Conservation (phyloP, 225 moss, liverwort and hornwort genomes). For the Physcomitrium patens region DNA sequence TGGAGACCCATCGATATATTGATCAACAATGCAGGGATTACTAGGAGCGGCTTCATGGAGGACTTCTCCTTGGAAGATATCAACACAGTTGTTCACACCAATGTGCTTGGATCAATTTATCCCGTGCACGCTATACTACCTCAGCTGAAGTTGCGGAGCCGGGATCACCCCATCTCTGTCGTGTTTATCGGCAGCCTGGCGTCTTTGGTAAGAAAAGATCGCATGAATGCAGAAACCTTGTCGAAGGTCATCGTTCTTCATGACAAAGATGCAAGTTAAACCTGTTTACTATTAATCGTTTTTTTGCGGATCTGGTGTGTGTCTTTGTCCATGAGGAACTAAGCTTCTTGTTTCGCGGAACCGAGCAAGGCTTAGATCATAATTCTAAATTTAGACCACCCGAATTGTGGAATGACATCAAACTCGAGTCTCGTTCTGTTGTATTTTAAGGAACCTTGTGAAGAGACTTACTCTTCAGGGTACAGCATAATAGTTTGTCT, state of each 20-base stretch:
- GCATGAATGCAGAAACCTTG: not conserved
- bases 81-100: slow-evolving; percentile 74
- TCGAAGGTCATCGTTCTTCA: not conserved
- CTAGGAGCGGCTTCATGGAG: slow-evolving; percentile 78
- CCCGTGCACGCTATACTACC: slow-evolving; percentile 69
- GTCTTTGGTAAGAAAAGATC: slow-evolving; percentile 65
- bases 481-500: not conserved
- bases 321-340: not conserved
- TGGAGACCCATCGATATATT: slow-evolving; percentile 88
- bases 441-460: not conserved
- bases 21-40: slow-evolving; percentile 84
- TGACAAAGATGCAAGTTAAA: not conserved
- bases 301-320: not conserved
- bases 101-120: slow-evolving; percentile 75
- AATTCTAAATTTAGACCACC: not conserved
- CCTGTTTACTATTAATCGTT: not conserved
- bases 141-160: slow-evolving; percentile 80
- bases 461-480: not conserved
- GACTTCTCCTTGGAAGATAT: slow-evolving; percentile 72
- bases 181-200: slow-evolving; percentile 86
- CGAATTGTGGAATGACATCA: not conserved
- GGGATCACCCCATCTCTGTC: slow-evolving; percentile 73
- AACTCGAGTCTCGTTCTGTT: not conserved
- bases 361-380: not conserved
- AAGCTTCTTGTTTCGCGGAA: not conserved